These are phyloP conservation scores for Crithidia brevicula DNA, from an alignment of 208 protist genomes.

Conservation along the genomic window DNA sequence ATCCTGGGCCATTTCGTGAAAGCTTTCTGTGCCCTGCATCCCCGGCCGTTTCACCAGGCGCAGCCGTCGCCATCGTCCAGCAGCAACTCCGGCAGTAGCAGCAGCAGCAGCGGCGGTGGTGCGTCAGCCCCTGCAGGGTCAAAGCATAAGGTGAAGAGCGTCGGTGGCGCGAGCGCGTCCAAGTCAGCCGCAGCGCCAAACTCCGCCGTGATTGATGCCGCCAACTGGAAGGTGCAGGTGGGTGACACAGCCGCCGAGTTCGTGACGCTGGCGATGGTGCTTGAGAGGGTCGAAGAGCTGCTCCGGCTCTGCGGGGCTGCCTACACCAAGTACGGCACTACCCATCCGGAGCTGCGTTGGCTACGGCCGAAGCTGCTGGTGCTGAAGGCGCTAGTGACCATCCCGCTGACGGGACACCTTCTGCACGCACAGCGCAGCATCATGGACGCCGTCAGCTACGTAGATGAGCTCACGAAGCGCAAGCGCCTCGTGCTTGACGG, in stretches of 20 bases:
- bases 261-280: constrained; percentile 60
- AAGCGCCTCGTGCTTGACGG: constrained; percentile 61
- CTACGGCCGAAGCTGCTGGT: constrained; percentile 75
- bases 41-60: constrained; percentile 57
- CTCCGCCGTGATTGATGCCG: background rate
- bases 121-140: background rate
- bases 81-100: background rate
- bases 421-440: constrained; percentile 49
- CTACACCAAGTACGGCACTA: constrained; percentile 36
- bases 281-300: constrained; percentile 75
- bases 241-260: constrained; percentile 22
- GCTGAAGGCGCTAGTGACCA: constrained; percentile 70
- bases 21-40: constrained; percentile 73
- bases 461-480: constrained; percentile 48
- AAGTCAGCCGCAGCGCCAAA: background rate
- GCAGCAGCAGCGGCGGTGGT: background rate
- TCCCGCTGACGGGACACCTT: constrained; percentile 77
- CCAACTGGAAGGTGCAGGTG: constrained; percentile 50
- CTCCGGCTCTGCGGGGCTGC: constrained; percentile 41
- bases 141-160: constrained; percentile 10
- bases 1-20: constrained; percentile 80
- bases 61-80: no score
- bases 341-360: constrained; percentile 59
- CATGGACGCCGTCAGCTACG: constrained; percentile 54
- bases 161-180: background rate